Evolutionary conservation across 129 eudicot genomes (phyloP).

Genomic region (Arctium lappa): DNA sequence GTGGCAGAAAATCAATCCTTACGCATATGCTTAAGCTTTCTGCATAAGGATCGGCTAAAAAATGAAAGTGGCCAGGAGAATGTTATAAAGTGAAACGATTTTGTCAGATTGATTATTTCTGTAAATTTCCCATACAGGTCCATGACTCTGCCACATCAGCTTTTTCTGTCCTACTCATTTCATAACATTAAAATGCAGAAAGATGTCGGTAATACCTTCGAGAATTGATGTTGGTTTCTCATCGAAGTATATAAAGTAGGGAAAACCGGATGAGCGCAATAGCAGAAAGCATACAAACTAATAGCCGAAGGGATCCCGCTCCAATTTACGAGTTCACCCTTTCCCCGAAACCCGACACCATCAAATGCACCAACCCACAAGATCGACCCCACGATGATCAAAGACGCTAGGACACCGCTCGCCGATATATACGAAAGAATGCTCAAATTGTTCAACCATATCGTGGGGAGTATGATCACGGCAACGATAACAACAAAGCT

Average conservation of each 20-base stretch:
- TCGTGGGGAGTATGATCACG: slow-evolving; percentile 66
- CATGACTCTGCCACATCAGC: background rate
- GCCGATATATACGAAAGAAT: slow-evolving; percentile 85
- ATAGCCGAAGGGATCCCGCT: slow-evolving; percentile 74
- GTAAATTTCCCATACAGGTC: background rate
- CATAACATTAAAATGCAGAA: background rate
- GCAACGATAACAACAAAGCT: slow-evolving; percentile 67
- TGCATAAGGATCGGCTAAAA: too few relatives aligned
- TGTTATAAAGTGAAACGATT: too few relatives aligned
- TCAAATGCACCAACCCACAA: slow-evolving; percentile 77
- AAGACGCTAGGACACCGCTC: slow-evolving; percentile 76
- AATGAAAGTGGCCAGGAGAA: too few relatives aligned
- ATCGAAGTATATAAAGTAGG: slow-evolving; percentile 89
- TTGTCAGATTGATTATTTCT: too few relatives aligned
- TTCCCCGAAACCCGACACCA: slow-evolving; percentile 73
- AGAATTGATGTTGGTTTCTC: slow-evolving; percentile 63
- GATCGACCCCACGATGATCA: slow-evolving; percentile 60
- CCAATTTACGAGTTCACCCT: slow-evolving; percentile 47
- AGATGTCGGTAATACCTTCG: slow-evolving; percentile 45
- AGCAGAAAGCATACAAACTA: slow-evolving; percentile 88
- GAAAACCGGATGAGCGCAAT: slow-evolving; percentile 95
- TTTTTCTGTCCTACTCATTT: background rate
- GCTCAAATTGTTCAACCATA: slow-evolving; percentile 75
- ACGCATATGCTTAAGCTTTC: too few relatives aligned
- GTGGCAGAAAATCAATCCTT: too few relatives aligned